Evolutionary conservation across 441 rosid species (phyloP).

Genomic region (Jatropha multifida): DNA sequence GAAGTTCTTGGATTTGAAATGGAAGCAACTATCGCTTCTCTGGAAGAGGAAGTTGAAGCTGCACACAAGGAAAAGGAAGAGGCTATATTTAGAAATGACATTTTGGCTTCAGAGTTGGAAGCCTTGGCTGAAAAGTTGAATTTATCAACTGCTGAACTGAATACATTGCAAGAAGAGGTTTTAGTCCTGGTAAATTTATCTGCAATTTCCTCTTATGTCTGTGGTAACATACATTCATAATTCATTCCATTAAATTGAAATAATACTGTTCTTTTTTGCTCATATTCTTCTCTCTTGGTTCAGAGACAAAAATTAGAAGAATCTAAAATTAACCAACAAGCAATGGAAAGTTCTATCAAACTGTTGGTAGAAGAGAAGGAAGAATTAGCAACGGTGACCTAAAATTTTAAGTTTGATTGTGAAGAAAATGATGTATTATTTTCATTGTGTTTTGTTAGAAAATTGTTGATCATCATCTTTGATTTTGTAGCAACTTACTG

Average conservation of each 20-base stretch:
- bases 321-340: slow-evolving; percentile 53
- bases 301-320: slow-evolving; percentile 66
- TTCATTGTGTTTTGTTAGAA: slow-evolving; percentile 13
- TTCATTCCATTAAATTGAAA: not conserved
- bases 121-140: slow-evolving; percentile 44
- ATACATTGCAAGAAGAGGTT: slow-evolving; percentile 53
- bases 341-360: slow-evolving; percentile 50
- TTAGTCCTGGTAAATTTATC: slow-evolving; percentile 51
- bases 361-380: slow-evolving; percentile 77
- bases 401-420: slow-evolving; percentile 12
- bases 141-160: slow-evolving; percentile 49
- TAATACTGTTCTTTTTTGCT: slow-evolving; percentile 13
- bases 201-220: not conserved
- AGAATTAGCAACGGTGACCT: slow-evolving; percentile 80
- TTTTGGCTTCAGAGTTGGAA: slow-evolving; percentile 57
- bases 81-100: slow-evolving; percentile 45
- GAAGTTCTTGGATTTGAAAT: slow-evolving; percentile 93
- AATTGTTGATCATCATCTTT: slow-evolving; percentile 15
- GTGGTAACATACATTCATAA: not conserved
- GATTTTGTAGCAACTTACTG: slow-evolving; percentile 70
- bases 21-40: slow-evolving; percentile 83
- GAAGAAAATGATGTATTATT: not conserved
- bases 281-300: slow-evolving; percentile 19
- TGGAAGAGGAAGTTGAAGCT: slow-evolving; percentile 67
- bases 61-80: slow-evolving; percentile 61